phyloP scores from a whole-genome alignment of 208 protist genomes.

The Crithidia brevicula region DNA sequence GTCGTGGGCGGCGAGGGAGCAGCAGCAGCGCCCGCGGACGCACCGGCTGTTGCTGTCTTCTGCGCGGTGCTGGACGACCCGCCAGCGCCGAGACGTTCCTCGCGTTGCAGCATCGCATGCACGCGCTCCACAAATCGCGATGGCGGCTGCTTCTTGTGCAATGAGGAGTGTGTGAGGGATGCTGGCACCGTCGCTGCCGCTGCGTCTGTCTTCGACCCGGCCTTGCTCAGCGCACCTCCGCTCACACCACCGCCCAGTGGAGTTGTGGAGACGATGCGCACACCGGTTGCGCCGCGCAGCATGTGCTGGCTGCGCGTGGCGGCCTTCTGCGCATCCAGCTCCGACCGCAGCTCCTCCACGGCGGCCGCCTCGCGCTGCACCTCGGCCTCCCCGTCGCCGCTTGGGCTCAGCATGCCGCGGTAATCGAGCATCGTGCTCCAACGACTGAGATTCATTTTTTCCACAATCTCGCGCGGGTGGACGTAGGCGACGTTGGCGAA shows the following conservation, averaged over 20 bases:
- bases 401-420: constrained; percentile 28
- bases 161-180: background rate
- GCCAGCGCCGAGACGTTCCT: background rate
- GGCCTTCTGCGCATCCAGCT: constrained; percentile 29
- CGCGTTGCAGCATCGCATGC: constrained; percentile 49
- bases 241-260: background rate
- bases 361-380: constrained; percentile 21
- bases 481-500: constrained; percentile 72
- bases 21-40: background rate
- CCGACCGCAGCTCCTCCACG: constrained; percentile 22
- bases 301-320: constrained; percentile 17
- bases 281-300: constrained; percentile 12
- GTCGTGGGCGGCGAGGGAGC: background rate
- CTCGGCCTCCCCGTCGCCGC: constrained; percentile 3
- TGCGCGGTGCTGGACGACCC: background rate
- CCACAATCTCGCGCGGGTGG: constrained; percentile 79
- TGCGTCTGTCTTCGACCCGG: background rate
- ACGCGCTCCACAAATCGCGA: constrained; percentile 61
- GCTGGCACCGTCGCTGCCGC: constrained; percentile 5
- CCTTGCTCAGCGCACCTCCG: background rate
- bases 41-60: constrained; percentile 9
- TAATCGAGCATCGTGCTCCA: constrained; percentile 86
- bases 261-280: constrained; percentile 11
- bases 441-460: constrained; percentile 84
- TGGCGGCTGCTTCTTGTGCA: constrained; percentile 18